Base-by-base conservation (phyloP, 164 flowering plant genomes). In the Aristolochia fimbriata region DNA sequence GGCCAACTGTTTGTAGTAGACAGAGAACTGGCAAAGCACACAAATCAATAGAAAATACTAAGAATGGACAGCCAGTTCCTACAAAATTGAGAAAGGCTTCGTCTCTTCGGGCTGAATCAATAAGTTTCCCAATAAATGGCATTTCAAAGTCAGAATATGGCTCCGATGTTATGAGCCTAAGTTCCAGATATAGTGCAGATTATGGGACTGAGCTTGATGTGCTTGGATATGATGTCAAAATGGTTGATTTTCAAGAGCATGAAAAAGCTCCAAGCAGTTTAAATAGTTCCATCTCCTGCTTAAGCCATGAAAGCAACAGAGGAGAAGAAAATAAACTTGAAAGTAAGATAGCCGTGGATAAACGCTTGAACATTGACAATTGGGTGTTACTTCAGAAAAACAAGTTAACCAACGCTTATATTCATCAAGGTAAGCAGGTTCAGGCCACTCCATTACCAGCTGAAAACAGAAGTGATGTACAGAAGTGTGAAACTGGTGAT, bases 1-100 rank as follows among this genome's bases (percentile, higher is more conserved):
- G 68, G 62, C 74, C 88, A 55, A 83, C 88, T 16, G 21, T 78
- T 59, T 76, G 82, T 79, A 81, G 84, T 70, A 67, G 58, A 61
- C 73, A 70, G 58, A 83, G 73, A 72, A 65, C 77, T 17, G 74
- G 74, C 51, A 23, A 3, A 15, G 68, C 58, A n/a, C 47, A 55
- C 33, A 64, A 65, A 65, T 62, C 48, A 55, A 41, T 57, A 12
- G 63, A 62, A 54, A 50, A 3, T 57, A 41, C 46, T 11, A 47
- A 55, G 47, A 68, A 68, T 51, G 72, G 25, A 68, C 54, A 16
- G 7, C 49, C 41, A 59, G 33, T 43, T 7, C 56, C 56, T 54
- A 17, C 61, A 62, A 73, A 66, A 52, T 71, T 70, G 53, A 72
- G 73, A 68, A 71, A 68, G 51, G 11, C 73, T 68, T 30, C 59